Percentiles rank a stretch among this genome's conserved stretches.
Evolutionary conservation across 495 filamentous ascomycete species (phyloP).

Genomic region (Zalerion maritima): DNA sequence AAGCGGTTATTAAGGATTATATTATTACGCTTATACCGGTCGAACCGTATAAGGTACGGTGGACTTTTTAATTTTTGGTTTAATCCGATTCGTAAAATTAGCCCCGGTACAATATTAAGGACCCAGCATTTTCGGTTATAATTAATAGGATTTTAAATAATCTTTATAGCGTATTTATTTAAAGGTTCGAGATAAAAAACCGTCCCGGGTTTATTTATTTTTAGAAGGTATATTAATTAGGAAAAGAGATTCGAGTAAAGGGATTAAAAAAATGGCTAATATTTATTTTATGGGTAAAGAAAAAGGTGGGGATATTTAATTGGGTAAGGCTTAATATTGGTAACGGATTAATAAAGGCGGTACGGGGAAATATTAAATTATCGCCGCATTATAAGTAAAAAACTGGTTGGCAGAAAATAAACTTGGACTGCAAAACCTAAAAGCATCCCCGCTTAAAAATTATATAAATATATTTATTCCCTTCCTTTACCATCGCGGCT

Average conservation of each 20-base stretch:
- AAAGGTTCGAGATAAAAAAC: conserved; percentile 4
- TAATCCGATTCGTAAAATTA: conserved; percentile 5
- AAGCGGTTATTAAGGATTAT: conserved; percentile 6
- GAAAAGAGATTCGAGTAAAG: conserved; percentile 1
- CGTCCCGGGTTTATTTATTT: conserved; percentile 3
- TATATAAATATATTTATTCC: no score
- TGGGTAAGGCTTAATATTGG: no score
- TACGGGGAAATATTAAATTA: no score
- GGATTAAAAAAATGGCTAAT: conserved; percentile 1
- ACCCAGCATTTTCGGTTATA: conserved; percentile 3
- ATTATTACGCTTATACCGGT: conserved; percentile 5
- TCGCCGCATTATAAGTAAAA: no score
- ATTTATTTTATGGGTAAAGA: no score
- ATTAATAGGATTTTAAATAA: conserved; percentile 3
- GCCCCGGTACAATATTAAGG: neutral
- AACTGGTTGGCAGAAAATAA: no score
- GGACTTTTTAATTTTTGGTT: conserved; percentile 5
- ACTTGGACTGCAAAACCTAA: no score
- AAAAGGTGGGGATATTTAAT: no score
- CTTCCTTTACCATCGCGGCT: no score
- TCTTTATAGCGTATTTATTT: conserved; percentile 4
- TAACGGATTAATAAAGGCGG: no score
- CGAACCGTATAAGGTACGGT: conserved; percentile 7
- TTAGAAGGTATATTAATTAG: conserved; percentile 4
- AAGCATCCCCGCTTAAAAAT: no score